Evolutionary conservation across 768 basidiomycete species (phyloP), one percentile per base, ranked within the genome.

Genomic region (Boletellus emodensis): DNA sequence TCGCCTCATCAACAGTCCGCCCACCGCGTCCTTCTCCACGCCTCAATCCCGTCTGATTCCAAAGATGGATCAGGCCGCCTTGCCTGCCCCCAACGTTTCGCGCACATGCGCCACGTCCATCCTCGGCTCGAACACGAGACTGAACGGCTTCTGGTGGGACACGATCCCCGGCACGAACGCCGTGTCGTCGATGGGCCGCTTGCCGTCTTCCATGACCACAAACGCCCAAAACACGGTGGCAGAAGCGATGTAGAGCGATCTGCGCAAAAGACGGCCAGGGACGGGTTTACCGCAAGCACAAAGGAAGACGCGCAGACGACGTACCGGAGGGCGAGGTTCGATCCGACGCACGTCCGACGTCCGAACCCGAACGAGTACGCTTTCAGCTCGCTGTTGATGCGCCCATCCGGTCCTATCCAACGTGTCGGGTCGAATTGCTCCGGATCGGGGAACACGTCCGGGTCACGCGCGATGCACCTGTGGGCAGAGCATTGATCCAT

Each of bases 201-300:
- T 53, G 0, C 75, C 71, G 53, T 84, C 80, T 24, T 75, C 60
- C 1, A 61, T 62, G 26, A 87, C 68, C 0, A 55, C 71, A 67
- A 87, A 86, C 0, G 83, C 76, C 82, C 83, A 86, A n/a, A 83
- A 72, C 6, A 81, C 58, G 14, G 84, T 70, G 0, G 83, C 82
- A 0, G 81, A 75, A 52, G 82, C 84, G 48, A 86, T 70, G 58
- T 81, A 84, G 4, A 87, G 69, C 1, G 84, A 85, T 13, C 82
- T 80, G 24, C 1, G 30, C 30, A 7, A 24, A 24, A 24, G 6
- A n/a, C n/a, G n/a, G n/a, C n/a, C n/a, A n/a, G n/a, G n/a, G n/a
- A n/a, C n/a, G n/a, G n/a, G n/a, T n/a, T n/a, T n/a, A n/a, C n/a
- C n/a, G n/a, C n/a, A n/a, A n/a, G n/a, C n/a, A n/a, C n/a, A n/a